Conservation (phyloP, 495 filamentous ascomycete genomes). For the Friedmanniomyces endolithicus region DNA sequence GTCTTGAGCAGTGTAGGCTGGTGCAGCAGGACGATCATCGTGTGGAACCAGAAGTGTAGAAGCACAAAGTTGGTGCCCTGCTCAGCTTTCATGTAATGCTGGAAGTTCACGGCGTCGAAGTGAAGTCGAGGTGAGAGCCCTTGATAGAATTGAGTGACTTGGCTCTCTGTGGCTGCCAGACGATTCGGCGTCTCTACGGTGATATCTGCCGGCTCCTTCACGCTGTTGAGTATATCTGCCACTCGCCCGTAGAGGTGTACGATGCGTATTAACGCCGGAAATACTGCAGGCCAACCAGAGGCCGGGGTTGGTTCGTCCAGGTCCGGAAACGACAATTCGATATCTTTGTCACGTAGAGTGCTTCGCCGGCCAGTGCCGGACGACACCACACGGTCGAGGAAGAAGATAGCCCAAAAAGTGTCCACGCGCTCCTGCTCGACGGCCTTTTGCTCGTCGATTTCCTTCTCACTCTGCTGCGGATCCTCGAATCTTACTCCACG, state of each 20-base stretch:
- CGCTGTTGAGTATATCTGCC: conserved; percentile 72
- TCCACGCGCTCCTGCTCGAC: conserved; percentile 61
- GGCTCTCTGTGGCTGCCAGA: conserved; percentile 59
- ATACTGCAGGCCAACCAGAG: conserved; percentile 59
- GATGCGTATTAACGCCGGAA: conserved; percentile 66
- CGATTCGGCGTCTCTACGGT: conserved; percentile 56
- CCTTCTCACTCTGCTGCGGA: conserved; percentile 27
- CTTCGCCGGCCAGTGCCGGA: conserved; percentile 71
- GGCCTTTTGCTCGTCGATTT: conserved; percentile 41
- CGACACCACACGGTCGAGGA: conserved; percentile 73
- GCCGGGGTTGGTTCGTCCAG: conserved; percentile 44
- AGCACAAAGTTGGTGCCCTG: conserved; percentile 76
- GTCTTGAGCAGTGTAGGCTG: conserved; percentile 68
- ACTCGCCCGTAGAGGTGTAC: conserved; percentile 73
- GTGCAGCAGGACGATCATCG: conserved; percentile 70
- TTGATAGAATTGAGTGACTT: conserved; percentile 69
- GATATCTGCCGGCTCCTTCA: conserved; percentile 60
- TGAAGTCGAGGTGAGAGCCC: conserved; percentile 56
- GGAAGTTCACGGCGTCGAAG: conserved; percentile 70
- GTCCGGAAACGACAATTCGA: conserved; percentile 62
- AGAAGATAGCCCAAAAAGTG: conserved; percentile 77
- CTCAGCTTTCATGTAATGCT: conserved; percentile 58
- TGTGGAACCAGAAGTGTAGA: conserved; percentile 87
- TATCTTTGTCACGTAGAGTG: conserved; percentile 67
- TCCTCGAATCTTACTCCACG: neutral